Base-by-base conservation (phyloP, 345 rosid species). In the Conringia planisiliqua region DNA sequence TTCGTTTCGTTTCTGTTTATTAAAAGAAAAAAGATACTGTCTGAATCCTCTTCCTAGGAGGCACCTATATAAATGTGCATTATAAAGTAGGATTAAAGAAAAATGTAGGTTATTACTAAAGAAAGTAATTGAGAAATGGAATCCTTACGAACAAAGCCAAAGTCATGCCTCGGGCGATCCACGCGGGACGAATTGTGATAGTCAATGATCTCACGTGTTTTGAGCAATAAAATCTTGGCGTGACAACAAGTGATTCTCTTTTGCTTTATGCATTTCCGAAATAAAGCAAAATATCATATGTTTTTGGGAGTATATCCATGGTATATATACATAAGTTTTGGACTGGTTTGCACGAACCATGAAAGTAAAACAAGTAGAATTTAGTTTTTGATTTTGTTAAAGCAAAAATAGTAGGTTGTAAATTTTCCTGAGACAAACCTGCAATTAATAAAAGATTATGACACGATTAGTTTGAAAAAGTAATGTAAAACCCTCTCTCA, bases 191-290 rank as follows among this genome's bases (percentile, higher is more conserved):
- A 29, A 6, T 16, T 42, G 4, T 20, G 10, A 33, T 10, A 22
- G 51, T 57, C 68, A 60, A 29, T 30, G 68, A 50, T 8, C 57
- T 75, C 74, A 61, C 79, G 74, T 75, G 79, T 68, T 52, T 8
- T 16, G 13, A 57, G 17, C 74, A 40, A 56, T 16, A 44, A 30
- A 7, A 22, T 27, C 59, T 74, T 18, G 3, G 4, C 62, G 26
- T 38, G 26, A 48, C 68, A 67, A 58, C 62, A 58, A 38, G 30
- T 59, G 6, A 6, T 67, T 75, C 54, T 42, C 51, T 68, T 50
- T 29, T 40, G 79, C 79, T 68, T 52, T 40, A 39, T 59, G 35
- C n/a, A 20, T 22, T 26, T 7, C 7, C 13, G 3, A 0, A 62
- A 39, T 16, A 13, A 30, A 12, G 3, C 54, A 22, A 20, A 14